phyloP scores from a whole-genome alignment of 2,329 filamentous ascomycete genomes.

The Phaeoacremonium minimum region DNA sequence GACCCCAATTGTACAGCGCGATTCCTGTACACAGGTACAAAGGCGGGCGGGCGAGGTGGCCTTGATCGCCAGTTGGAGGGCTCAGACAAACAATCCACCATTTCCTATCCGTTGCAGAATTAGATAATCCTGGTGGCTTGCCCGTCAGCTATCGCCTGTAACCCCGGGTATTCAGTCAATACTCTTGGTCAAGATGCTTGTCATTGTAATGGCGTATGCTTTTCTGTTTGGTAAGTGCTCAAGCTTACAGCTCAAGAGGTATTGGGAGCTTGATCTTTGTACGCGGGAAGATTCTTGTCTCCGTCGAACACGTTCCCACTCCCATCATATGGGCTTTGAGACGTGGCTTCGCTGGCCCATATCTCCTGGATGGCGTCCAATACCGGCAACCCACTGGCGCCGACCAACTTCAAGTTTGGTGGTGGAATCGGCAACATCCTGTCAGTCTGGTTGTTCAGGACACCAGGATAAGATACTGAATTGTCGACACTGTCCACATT shows the following conservation, averaged over 20 bases:
- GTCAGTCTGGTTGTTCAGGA: slow-evolving; percentile 27
- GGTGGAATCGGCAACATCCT: slow-evolving; percentile 26
- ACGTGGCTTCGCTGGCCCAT: slow-evolving; percentile 21
- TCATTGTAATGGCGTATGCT: too few species aligned
- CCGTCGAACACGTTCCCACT: slow-evolving; percentile 38
- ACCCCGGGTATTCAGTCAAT: too few species aligned
- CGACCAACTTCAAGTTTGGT: slow-evolving; percentile 36
- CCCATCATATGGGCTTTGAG: slow-evolving; percentile 39
- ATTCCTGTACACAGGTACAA: too few species aligned
- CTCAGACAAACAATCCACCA: too few species aligned
- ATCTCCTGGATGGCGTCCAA: slow-evolving; percentile 22
- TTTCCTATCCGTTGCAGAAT: too few species aligned
- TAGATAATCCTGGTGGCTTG: too few species aligned
- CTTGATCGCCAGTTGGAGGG: too few species aligned
- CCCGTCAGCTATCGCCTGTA: too few species aligned
- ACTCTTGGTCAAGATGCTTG: too few species aligned
- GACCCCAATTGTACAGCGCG: too few species aligned
- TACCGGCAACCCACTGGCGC: slow-evolving; percentile 35
- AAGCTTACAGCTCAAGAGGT: neutral
- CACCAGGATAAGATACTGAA: slow-evolving; percentile 36
- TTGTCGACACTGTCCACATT: slow-evolving; percentile 28
- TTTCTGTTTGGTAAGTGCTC: too few species aligned
- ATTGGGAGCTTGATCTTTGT: slow-evolving; percentile 24
- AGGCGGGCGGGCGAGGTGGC: too few species aligned
- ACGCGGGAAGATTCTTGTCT: slow-evolving; percentile 29